Evolutionary conservation across 805 yeast genomes (phyloP), one percentile per base, ranked within the genome.

Genomic region (Diddensiella caesifluorescens): DNA sequence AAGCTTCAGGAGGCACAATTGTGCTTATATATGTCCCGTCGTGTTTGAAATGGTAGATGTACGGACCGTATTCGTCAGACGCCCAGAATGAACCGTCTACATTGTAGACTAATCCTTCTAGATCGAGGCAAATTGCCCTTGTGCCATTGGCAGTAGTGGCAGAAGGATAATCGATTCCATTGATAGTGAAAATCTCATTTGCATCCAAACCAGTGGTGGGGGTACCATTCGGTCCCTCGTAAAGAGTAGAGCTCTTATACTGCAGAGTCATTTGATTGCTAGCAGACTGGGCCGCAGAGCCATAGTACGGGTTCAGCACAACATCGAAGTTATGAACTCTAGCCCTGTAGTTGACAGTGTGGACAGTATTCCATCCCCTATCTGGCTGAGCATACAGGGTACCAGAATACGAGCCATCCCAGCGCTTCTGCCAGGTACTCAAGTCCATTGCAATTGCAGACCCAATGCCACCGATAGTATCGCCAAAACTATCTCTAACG

Each of bases 21-120:
- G 42, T 28, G 12, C 13, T 27, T 20, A 42, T 16, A 23, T 20
- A 33, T 18, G 19, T 19, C 3, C 50, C 50, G 22, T 35, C 35
- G 23, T 26, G 12, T 15, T 22, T 30, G 37, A 43, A 44, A 13
- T 46, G 47, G 23, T 46, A 46, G 33, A 46, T 38, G 30, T 43
- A 46, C n/a, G 50, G 50, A 13, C 50, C 50, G 21, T 46, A 46
- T 33, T 46, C 50, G 22, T 46, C 50, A 6, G 47, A 42, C 10
- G 25, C 22, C 50, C 50, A 46, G 43, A 43, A 46, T 9, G 42
- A 38, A 9, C 34, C 29, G 25, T 46, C 50, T 7, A 39, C 39
- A 22, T 43, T 31, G 32, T 39, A 40, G 18, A 43, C 47, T 12
- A 46, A 22, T 12, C 50, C 50, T 30, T 46, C 50, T n/a, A 26